phyloP scores from a whole-genome alignment of 2,329 filamentous ascomycete genomes.

The Whalleya microplaca region DNA sequence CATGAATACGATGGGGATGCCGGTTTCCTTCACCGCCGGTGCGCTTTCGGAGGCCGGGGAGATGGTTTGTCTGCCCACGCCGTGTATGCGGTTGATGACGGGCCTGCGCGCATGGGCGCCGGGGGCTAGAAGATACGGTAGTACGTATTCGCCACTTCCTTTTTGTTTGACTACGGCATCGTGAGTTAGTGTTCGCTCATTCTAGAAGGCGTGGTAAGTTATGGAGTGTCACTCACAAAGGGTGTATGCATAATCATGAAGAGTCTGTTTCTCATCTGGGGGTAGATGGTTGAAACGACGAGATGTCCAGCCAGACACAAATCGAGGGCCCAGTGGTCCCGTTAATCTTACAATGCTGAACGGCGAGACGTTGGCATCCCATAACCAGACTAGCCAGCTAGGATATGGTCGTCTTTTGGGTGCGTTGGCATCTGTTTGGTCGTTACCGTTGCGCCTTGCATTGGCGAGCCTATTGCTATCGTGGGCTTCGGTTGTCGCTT shows the following conservation, averaged over 20 bases:
- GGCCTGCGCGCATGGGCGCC: conserved; percentile 90
- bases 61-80: conserved; percentile 75
- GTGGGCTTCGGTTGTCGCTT: conserved; percentile 37
- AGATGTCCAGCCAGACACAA: conserved; percentile 94
- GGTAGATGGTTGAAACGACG: conserved; percentile 91
- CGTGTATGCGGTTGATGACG: conserved; percentile 83
- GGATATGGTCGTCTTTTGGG: conserved; percentile 64
- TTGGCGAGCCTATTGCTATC: conserved; percentile 43
- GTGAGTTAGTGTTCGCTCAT: no score
- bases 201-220: no score
- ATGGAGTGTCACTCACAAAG: no score
- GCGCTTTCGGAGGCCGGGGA: conserved; percentile 36
- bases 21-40: conserved; percentile 55
- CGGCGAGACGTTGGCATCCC: conserved; percentile 96
- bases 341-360: conserved; percentile 89
- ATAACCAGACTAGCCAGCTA: conserved; percentile 88
- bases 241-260: conserved; percentile 93
- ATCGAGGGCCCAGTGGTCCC: conserved; percentile 85
- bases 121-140: conserved; percentile 90
- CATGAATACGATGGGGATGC: conserved; percentile 87
- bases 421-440: conserved; percentile 36
- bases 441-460: conserved; percentile 38
- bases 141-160: conserved; percentile 90
- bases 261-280: conserved; percentile 73
- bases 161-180: conserved; percentile 89